A percentile compares a stretch with the other conserved stretches of the same genome.
phyloP scores from a whole-genome alignment of 768 basidiomycete genomes.

The Filobasidium wieringae region DNA sequence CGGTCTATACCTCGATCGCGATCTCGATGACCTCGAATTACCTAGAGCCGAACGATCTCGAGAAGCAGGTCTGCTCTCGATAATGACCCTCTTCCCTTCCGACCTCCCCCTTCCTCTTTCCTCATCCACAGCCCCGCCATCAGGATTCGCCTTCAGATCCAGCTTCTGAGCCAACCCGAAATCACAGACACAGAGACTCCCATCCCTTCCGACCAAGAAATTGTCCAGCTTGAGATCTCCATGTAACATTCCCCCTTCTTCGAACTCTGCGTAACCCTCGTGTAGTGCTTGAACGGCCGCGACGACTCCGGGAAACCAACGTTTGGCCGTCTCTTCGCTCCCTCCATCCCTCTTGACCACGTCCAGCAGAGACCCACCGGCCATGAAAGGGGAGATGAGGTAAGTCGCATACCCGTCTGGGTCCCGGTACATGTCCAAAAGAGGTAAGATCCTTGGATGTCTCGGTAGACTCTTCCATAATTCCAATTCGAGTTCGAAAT shows the following conservation, averaged over 20 bases:
- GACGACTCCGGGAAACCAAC: slow-evolving; percentile 38
- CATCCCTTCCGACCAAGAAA: slow-evolving; percentile 73
- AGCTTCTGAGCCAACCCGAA: slow-evolving; percentile 35
- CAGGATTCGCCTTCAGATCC: background rate
- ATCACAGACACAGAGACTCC: slow-evolving; percentile 31
- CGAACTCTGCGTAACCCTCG: slow-evolving; percentile 36
- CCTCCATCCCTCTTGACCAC: slow-evolving; percentile 32
- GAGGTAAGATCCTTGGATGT: slow-evolving; percentile 32
- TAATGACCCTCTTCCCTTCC: slow-evolving; percentile 55
- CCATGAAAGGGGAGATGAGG: slow-evolving; percentile 35
- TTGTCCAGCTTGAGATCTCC: slow-evolving; percentile 96
- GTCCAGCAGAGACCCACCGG: slow-evolving; percentile 36
- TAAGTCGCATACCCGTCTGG: slow-evolving; percentile 25
- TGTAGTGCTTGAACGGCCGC: slow-evolving; percentile 35
- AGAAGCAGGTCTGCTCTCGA: slow-evolving; percentile 52
- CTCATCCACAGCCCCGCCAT: background rate
- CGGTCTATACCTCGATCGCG: slow-evolving; percentile 2
- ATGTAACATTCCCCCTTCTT: slow-evolving; percentile 65
- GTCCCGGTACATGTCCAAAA: slow-evolving; percentile 31
- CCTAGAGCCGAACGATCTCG: background rate
- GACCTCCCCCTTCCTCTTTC: slow-evolving; percentile 3
- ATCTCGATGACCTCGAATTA: background rate
- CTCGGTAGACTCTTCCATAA: slow-evolving; percentile 27
- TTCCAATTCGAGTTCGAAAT: slow-evolving; percentile 36
- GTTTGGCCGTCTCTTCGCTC: slow-evolving; percentile 34